Base-by-base conservation (phyloP, 352 stramenopile species). In the Phytophthora constricta region DNA sequence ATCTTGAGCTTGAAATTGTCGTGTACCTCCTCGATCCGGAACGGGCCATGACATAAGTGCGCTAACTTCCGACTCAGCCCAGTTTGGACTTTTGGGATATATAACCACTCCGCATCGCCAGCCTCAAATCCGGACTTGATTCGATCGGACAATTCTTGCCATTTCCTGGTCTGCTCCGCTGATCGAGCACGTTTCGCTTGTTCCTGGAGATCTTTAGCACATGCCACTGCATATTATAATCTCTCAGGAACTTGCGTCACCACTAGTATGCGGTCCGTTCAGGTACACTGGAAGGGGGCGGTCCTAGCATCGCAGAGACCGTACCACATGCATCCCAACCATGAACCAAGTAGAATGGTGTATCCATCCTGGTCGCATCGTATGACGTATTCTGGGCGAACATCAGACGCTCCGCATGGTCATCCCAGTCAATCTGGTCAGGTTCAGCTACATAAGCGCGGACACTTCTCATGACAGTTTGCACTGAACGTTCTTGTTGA, bases 361-460 rank as follows among this genome's bases (percentile, higher is more conserved):
- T 49, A 1, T 48, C 34, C 5, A 47, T 11, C 1, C 52, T 31
- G 9, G 33, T 58, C 0, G 37, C 20, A 13, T 49, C 37, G 7
- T 37, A 16, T 11, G 41, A 48, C 8, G 19, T 48, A 13, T 48
- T 48, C 41, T 22, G n/a, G 11, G 41, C 41, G 4, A 34, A 59
- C 23, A 41, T 48, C 23, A 59, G 3, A 11, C 16, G 47, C 14
- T 58, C 34, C 1, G 14, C 51, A 22, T 47, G 33, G 1, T 58
- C 51, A 20, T 58, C 51, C 31, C 51, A 39, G 22, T 58, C 51
- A 23, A 17, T 47, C 51, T 58, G 51, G 16, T 58, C 51, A 5
- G 13, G 9, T 17, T 33, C 34, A 4, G 33, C 23, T 5, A 49
- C 16, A n/a, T 58, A 58, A 8, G 31, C 51, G 3, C 20, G 28